phyloP scores from a whole-genome alignment of 192 early-diverging fungal genomes.

The Backusella sp. region DNA sequence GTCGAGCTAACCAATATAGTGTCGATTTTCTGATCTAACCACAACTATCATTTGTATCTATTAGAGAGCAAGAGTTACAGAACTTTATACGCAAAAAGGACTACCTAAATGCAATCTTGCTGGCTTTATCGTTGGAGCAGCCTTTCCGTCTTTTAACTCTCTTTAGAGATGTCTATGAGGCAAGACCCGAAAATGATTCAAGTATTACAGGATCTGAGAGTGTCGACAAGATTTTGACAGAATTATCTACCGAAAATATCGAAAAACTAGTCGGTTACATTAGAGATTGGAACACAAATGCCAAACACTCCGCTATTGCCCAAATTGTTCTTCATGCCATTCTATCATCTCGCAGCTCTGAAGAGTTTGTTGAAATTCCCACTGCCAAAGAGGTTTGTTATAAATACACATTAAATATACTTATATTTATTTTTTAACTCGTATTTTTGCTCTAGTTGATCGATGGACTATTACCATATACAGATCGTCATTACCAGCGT shows the following conservation, averaged over 20 bases:
- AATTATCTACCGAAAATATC: conserved; percentile 66
- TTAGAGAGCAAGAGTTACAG: conserved; percentile 85
- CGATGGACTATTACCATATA: conserved; percentile 84
- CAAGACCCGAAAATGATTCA: conserved; percentile 46
- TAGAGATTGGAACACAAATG: conserved; percentile 95
- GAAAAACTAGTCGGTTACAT: conserved; percentile 81
- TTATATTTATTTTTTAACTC: conserved; percentile 10
- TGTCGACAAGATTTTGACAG: conserved; percentile 70
- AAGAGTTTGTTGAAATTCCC: conserved; percentile 71
- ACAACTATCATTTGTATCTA: background rate
- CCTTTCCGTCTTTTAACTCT: conserved; percentile 81
- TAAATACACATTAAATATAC: background rate
- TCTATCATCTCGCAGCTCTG: conserved; percentile 60
- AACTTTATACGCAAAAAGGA: conserved; percentile 87
- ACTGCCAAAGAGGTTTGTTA: conserved; percentile 70
- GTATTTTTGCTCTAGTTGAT: conserved; percentile 47
- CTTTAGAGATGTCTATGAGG: conserved; percentile 59
- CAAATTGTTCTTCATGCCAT: conserved; percentile 83
- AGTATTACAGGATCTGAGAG: conserved; percentile 60
- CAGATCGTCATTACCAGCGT: conserved; percentile 86
- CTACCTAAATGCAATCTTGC: conserved; percentile 86
- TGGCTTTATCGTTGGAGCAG: conserved; percentile 89
- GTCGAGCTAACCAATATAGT: background rate
- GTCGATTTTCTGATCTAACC: background rate
- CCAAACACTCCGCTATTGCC: conserved; percentile 72